Base-by-base conservation (phyloP, 2,329 filamentous ascomycete species). In the Epichloe baconii region DNA sequence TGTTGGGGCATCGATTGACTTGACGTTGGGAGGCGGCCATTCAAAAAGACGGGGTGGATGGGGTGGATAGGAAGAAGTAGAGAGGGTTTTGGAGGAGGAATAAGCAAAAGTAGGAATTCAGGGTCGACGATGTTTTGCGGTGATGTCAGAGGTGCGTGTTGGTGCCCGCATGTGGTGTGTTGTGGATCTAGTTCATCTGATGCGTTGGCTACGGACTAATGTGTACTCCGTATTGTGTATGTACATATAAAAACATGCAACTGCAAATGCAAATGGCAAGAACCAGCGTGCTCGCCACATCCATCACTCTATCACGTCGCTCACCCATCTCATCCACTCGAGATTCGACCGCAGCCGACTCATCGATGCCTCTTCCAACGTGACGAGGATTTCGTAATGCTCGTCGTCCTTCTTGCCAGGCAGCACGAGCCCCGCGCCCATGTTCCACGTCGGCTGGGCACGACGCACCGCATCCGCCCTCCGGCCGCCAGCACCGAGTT, bases 371-470 rank as follows among this genome's bases (percentile, higher is more conserved):
- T 52, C 34, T 1, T 65, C 62, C 47, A 68, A 56, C 14, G 61
- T 66, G 5, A 67, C 53, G 11, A 67, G 55, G 17, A 67, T 52
- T 55, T 67, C 65, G 26, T 63, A 62, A 3, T 53, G 52, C 6
- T 46, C 47, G 2, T 59, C 57, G 4, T 54, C 53, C 15, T 50
- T 47, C 38, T 54, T 55, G 5, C 64, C 62, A 31, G 66, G 66
- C 52, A 68, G 50, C 44, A 68, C 61, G 40, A 68, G 49, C 0
- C 60, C 61, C 1, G 62, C 62, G 14, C 61, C 62, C 55, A 64
- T 57, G 40, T 62, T 62, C 58, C 61, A 63, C 21, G 47, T 53
- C 5, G 56, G 57, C 55, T 64, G 62, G 35, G 61, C 57, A 17
- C 63, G 59, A 6, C 66, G 62, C 3, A 69, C 57, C 2, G 59